phyloP scores from a whole-genome alignment of 768 basidiomycete genomes.

The Mycena belliarum region DNA sequence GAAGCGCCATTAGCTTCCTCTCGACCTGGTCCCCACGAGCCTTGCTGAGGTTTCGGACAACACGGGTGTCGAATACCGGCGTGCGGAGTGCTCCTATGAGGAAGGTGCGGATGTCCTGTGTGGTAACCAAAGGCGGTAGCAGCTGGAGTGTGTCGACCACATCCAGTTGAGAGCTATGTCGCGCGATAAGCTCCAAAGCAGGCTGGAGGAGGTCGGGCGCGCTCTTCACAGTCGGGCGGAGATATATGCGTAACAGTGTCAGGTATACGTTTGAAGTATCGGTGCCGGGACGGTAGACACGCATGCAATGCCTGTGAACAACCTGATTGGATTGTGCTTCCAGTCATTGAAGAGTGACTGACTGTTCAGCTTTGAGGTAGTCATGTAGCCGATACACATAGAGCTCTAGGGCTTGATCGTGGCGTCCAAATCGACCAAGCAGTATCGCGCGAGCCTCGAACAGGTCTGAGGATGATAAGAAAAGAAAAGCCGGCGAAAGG shows the following conservation, averaged over 20 bases:
- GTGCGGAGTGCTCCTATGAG: constrained; percentile 68
- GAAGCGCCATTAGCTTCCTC: constrained; percentile 68
- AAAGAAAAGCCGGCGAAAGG: neutral
- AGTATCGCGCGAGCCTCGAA: constrained; percentile 92
- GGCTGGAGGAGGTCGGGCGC: constrained; percentile 67
- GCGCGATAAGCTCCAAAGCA: constrained; percentile 84
- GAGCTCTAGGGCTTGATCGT: constrained; percentile 92
- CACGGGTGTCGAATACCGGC: constrained; percentile 67
- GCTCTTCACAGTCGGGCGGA: constrained; percentile 62
- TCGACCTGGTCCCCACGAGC: constrained; percentile 80
- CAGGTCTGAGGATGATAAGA: constrained; percentile 53
- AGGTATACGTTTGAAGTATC: constrained; percentile 73
- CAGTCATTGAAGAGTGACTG: too few species aligned
- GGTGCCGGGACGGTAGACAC: constrained; percentile 62
- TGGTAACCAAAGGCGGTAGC: constrained; percentile 86
- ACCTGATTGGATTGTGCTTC: too few species aligned
- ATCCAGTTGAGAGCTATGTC: constrained; percentile 82
- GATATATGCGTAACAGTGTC: constrained; percentile 83
- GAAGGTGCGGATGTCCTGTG: constrained; percentile 78
- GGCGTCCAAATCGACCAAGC: constrained; percentile 84
- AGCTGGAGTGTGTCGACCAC: constrained; percentile 80
- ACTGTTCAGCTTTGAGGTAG: constrained; percentile 89
- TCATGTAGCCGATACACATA: constrained; percentile 89
- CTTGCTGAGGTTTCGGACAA: constrained; percentile 70
- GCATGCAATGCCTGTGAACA: constrained; percentile 80